Conservation (phyloP, 2,329 filamentous ascomycete species). For the Neofusicoccum kwambonambiense region DNA sequence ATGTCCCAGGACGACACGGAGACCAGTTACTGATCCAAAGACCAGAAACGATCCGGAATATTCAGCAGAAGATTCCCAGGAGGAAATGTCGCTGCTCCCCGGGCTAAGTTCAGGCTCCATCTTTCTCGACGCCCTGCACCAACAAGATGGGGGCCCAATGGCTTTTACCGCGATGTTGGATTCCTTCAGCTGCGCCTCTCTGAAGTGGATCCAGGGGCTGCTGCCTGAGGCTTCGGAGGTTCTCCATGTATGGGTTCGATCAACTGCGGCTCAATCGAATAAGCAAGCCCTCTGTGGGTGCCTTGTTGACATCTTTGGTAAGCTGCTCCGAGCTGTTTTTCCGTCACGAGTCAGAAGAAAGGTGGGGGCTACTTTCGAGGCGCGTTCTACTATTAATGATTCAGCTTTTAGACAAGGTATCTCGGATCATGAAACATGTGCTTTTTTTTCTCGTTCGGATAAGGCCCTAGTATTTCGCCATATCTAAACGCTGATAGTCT, state of each 20-base stretch:
- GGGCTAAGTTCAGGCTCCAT: too few species aligned
- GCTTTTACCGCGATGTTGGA: background rate
- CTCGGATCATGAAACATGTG: conserved; percentile 6
- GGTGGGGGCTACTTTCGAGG: background rate
- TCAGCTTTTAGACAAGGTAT: conserved; percentile 12
- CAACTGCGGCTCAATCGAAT: background rate
- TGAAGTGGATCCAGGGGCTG: background rate
- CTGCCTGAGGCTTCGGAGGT: background rate
- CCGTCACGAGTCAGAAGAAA: background rate
- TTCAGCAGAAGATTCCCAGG: too few species aligned
- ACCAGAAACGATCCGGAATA: too few species aligned
- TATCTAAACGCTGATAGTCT: conserved; percentile 39
- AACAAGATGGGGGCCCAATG: too few species aligned
- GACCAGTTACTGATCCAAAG: too few species aligned
- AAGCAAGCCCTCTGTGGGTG: background rate
- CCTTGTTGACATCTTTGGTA: background rate
- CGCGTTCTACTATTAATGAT: background rate
- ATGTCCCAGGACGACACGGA: too few species aligned
- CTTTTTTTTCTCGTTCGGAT: conserved; percentile 1
- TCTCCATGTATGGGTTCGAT: background rate
- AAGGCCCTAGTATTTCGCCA: background rate
- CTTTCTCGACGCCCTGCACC: too few species aligned
- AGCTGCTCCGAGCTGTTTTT: background rate
- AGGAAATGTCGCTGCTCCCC: too few species aligned
- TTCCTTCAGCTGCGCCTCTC: background rate